Evolutionary conservation across 345 rosid genomes (phyloP).

Genomic region (Citrus mangshanensis): DNA sequence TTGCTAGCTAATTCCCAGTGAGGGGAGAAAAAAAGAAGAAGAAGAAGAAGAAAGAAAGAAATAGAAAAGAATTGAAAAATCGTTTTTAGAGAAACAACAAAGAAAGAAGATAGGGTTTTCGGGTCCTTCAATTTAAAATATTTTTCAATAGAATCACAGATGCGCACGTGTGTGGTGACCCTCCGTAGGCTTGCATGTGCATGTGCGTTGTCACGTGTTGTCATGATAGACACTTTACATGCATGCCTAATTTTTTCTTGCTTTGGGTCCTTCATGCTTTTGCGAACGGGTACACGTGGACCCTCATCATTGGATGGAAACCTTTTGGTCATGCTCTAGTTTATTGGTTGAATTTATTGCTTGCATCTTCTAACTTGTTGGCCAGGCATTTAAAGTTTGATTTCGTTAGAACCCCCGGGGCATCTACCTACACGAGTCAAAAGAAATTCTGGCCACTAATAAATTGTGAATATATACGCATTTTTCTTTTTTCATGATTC

Average conservation of each 20-base stretch:
- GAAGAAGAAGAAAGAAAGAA: not conserved
- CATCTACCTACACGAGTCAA: not conserved
- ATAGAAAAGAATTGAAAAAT: not conserved
- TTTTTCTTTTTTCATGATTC: not conserved
- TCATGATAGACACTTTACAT: conserved; percentile 8
- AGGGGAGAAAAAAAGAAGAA: too few species aligned
- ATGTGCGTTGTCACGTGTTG: conserved; percentile 28
- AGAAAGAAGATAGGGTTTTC: not conserved
- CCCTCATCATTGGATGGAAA: conserved; percentile 9
- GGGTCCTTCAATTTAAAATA: not conserved
- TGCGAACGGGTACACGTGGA: conserved; percentile 16
- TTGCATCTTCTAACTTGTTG: not conserved
- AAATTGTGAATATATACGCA: not conserved
- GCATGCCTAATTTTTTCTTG: not conserved
- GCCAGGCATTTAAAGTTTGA: not conserved
- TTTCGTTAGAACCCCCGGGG: not conserved
- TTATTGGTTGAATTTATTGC: not conserved
- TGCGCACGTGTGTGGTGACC: conserved; percentile 36
- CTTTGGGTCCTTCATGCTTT: conserved; percentile 4
- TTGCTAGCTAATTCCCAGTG: too few species aligned
- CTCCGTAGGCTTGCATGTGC: conserved; percentile 13
- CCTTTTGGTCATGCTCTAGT: not conserved
- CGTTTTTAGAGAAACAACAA: too few species aligned
- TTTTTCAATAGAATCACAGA: not conserved
- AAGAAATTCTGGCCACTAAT: not conserved